A percentile compares a stretch with the other conserved stretches of the same genome.
phyloP scores from a whole-genome alignment of 1,284 basidiomycete species.

The Malassezia brasiliensis region DNA sequence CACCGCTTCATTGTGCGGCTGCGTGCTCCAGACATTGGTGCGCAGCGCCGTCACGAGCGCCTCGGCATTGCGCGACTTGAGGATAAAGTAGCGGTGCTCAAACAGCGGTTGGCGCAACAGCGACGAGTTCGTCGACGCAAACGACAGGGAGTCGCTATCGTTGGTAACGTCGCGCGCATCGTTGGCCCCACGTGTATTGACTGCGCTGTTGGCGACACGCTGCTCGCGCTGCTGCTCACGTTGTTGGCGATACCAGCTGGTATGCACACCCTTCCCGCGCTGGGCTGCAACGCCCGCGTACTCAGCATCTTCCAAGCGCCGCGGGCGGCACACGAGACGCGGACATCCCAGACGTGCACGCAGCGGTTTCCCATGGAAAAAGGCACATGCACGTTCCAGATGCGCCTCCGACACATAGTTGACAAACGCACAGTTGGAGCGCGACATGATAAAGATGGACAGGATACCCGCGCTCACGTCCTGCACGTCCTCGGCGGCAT shows the following conservation, averaged over 20 bases:
- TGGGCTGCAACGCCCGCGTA: constrained; percentile 84
- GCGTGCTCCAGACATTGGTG: constrained; percentile 78
- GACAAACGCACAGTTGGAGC: constrained; percentile 86
- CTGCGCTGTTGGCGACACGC: neutral
- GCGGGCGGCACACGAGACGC: constrained; percentile 71
- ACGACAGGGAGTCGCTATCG: constrained; percentile 25
- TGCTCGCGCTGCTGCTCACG: neutral
- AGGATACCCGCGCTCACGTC: constrained; percentile 56
- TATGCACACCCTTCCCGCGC: constrained; percentile 73
- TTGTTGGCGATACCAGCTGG: constrained; percentile 54
- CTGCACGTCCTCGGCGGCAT: neutral
- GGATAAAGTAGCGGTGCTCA: constrained; percentile 78
- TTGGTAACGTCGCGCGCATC: neutral
- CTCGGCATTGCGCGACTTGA: constrained; percentile 65
- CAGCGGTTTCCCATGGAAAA: constrained; percentile 63
- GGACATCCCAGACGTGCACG: constrained; percentile 61
- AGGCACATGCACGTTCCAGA: constrained; percentile 60
- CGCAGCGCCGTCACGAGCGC: constrained; percentile 78
- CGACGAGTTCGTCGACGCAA: constrained; percentile 51
- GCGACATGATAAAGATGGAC: constrained; percentile 81
- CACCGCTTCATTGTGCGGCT: constrained; percentile 72
- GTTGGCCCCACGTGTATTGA: neutral
- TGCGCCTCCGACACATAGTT: constrained; percentile 65
- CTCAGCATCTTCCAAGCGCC: constrained; percentile 73
- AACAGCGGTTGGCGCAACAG: constrained; percentile 66